phyloP scores from a whole-genome alignment of 805 yeast species.

The Brettanomyces naardenensis region DNA sequence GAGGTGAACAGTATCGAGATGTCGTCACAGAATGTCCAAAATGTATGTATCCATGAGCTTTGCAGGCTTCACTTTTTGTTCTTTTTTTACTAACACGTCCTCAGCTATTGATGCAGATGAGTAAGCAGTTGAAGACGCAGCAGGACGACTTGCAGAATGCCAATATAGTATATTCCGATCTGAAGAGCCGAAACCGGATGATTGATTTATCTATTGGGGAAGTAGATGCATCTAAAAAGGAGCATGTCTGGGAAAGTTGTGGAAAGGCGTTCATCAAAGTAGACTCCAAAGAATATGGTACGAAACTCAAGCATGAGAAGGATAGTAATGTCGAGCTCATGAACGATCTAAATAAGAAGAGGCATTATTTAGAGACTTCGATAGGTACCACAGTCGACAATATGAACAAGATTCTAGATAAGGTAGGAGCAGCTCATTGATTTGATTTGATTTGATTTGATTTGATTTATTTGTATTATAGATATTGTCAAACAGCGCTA shows the following conservation, averaged over 20 bases:
- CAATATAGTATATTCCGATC: slow-evolving; percentile 40
- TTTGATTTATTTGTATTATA: not conserved
- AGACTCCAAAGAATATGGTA: slow-evolving; percentile 37
- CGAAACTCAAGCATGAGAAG: slow-evolving; percentile 43
- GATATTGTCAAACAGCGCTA: slow-evolving; percentile 63
- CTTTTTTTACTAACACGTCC: too few species aligned
- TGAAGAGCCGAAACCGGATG: slow-evolving; percentile 41
- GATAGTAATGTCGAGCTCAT: slow-evolving; percentile 48
- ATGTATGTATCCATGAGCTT: slow-evolving; percentile 13
- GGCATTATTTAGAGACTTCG: slow-evolving; percentile 66
- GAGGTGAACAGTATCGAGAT: too few species aligned
- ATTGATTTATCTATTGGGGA: slow-evolving; percentile 52
- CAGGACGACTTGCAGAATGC: slow-evolving; percentile 54
- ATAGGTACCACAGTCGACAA: slow-evolving; percentile 63
- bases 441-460: not conserved
- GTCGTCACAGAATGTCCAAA: slow-evolving; percentile 8
- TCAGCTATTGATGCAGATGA: slow-evolving; percentile 52
- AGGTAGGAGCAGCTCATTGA: not conserved
- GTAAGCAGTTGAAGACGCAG: slow-evolving; percentile 50
- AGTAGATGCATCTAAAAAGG: slow-evolving; percentile 35
- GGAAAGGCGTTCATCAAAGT: slow-evolving; percentile 65
- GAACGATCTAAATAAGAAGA: slow-evolving; percentile 57
- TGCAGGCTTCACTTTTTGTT: not conserved
- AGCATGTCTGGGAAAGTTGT: slow-evolving; percentile 72
- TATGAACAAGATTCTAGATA: slow-evolving; percentile 34